phyloP scores from a whole-genome alignment of 2,329 filamentous ascomycete species.

The Phialophora expanda region DNA sequence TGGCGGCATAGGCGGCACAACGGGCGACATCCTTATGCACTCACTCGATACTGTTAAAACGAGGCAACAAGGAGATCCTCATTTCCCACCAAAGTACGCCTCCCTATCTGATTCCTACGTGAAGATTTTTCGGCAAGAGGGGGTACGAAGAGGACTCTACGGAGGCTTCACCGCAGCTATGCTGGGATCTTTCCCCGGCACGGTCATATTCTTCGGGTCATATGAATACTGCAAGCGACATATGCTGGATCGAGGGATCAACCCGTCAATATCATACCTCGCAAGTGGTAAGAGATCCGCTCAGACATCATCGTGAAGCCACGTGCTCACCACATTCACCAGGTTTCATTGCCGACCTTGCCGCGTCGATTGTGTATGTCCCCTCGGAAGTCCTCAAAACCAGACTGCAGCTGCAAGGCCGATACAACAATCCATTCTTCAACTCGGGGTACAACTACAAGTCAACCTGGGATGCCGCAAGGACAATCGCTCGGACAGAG shows the following conservation, averaged over 20 bases:
- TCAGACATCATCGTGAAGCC: not conserved
- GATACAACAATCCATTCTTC: conserved; percentile 93
- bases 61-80: conserved; percentile 92
- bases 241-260: conserved; percentile 82
- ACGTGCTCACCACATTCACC: conserved; percentile 35
- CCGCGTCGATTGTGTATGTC: conserved; percentile 90
- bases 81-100: conserved; percentile 89
- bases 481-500: conserved; percentile 82
- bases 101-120: conserved; percentile 88
- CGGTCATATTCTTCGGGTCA: conserved; percentile 91
- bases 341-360: conserved; percentile 87
- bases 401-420: conserved; percentile 91
- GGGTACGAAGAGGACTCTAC: conserved; percentile 82
- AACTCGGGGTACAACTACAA: conserved; percentile 95
- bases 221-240: conserved; percentile 94
- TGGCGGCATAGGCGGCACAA: conserved; percentile 88
- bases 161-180: conserved; percentile 92
- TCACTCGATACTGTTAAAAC: conserved; percentile 99
- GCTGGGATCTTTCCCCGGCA: conserved; percentile 89
- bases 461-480: conserved; percentile 79
- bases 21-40: conserved; percentile 97
- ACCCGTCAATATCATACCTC: conserved; percentile 83
- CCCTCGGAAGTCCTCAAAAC: conserved; percentile 98
- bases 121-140: conserved; percentile 92
- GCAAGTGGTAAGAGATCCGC: conserved; percentile 67